These are phyloP conservation scores for Penicillium desertorum DNA, from an alignment of 495 filamentous ascomycete genomes.

Conservation along the genomic window DNA sequence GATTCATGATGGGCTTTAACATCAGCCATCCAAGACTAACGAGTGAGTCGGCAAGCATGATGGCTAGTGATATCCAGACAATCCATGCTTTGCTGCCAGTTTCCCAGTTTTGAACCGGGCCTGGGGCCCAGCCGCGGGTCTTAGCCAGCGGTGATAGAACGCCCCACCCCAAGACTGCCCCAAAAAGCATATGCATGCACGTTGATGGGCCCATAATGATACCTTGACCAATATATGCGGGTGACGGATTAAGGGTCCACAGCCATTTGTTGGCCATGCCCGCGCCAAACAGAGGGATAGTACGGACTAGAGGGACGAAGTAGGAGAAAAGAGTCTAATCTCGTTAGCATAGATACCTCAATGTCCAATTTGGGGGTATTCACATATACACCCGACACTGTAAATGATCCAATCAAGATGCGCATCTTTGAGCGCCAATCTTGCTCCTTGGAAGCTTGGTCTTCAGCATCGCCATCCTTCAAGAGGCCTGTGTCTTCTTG, in stretches of 20 bases:
- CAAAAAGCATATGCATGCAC: conserved; percentile 92
- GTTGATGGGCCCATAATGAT: conserved; percentile 87
- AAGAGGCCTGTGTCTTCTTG: conserved; percentile 23
- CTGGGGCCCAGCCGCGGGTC: conserved; percentile 82
- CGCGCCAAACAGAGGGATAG: conserved; percentile 80
- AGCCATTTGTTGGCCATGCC: conserved; percentile 77
- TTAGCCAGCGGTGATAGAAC: conserved; percentile 88
- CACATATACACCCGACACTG: conserved; percentile 54
- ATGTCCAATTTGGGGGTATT: conserved; percentile 9
- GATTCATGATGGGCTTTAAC: conserved; percentile 55
- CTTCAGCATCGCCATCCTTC: conserved; percentile 28
- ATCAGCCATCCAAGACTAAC: conserved; percentile 83
- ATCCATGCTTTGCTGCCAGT: conserved; percentile 96
- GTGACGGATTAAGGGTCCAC: conserved; percentile 93
- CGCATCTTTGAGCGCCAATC: conserved; percentile 66
- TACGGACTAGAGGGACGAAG: conserved; percentile 82
- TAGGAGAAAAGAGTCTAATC: conserved; percentile 80
- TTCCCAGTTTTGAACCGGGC: conserved; percentile 81
- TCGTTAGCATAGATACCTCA: conserved; percentile 17
- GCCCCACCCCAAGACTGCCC: conserved; percentile 88
- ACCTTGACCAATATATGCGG: conserved; percentile 83
- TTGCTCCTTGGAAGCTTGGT: conserved; percentile 37
- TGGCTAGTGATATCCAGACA: conserved; percentile 89
- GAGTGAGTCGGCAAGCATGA: conserved; percentile 94
- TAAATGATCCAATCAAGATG: conserved; percentile 58